These are phyloP conservation scores for Puccinia brachypodii DNA, from an alignment of 1,284 basidiomycete genomes.

Conservation along the genomic window DNA sequence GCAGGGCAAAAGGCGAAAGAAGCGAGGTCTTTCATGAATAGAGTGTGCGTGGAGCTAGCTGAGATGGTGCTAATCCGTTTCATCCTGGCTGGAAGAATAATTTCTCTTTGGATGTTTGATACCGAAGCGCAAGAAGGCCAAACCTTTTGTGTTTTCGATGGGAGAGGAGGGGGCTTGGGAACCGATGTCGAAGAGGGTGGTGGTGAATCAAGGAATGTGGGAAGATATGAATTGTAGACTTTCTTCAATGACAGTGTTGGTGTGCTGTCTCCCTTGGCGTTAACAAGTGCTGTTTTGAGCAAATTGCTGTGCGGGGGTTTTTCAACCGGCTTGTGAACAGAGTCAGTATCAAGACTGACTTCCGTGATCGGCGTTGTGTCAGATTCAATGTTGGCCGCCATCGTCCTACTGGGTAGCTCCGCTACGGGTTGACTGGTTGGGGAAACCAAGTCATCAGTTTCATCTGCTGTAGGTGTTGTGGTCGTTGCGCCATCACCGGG, in stretches of 20 bases:
- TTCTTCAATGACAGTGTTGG: background rate
- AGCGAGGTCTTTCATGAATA: conserved; percentile 15
- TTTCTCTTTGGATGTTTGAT: conserved; percentile 34
- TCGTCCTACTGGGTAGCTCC: no score
- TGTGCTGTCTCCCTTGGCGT: background rate
- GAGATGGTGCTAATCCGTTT: conserved; percentile 30
- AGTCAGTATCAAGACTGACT: background rate
- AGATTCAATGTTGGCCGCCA: background rate
- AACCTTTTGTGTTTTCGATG: background rate
- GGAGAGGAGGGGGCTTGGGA: conserved; percentile 25
- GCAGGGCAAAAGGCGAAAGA: background rate
- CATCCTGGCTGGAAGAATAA: conserved; percentile 38
- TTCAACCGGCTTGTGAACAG: background rate
- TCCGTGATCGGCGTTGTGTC: background rate
- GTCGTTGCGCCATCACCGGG: no score
- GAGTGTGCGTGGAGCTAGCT: background rate
- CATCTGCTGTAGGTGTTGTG: no score
- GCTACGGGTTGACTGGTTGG: no score
- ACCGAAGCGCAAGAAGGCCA: conserved; percentile 23
- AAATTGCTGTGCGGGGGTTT: background rate
- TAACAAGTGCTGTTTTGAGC: background rate
- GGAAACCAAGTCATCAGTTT: no score
- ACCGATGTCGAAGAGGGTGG: conserved; percentile 18
- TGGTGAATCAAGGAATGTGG: conserved; percentile 15
- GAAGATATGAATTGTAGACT: background rate